These are phyloP conservation scores for Pleurotus tuoliensis DNA, from an alignment of 768 basidiomycete genomes.

Conservation along the genomic window DNA sequence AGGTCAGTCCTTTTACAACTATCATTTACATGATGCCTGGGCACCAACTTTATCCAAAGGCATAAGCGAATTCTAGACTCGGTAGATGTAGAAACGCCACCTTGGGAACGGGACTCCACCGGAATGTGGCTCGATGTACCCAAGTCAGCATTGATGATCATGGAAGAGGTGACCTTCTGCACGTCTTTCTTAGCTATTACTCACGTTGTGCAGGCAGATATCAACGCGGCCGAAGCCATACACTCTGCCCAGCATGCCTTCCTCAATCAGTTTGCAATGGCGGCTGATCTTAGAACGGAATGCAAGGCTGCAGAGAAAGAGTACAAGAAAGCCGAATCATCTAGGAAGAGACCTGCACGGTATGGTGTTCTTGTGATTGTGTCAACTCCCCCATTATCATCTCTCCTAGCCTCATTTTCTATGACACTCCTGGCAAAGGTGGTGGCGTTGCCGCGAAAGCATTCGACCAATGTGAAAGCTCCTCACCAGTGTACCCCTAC, in stretches of 20 bases:
- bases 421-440: constrained; percentile 65
- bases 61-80: constrained; percentile 65
- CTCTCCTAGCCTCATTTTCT: constrained; percentile 67
- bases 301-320: constrained; percentile 81
- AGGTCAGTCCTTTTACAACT: constrained; percentile 35
- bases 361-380: constrained; percentile 15
- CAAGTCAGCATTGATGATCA: constrained; percentile 41
- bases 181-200: constrained; percentile 25
- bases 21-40: background rate
- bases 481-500: background rate
- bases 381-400: background rate
- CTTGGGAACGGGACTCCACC: constrained; percentile 69
- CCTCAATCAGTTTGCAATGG: constrained; percentile 70
- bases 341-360: constrained; percentile 69
- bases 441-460: constrained; percentile 74
- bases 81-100: constrained; percentile 73
- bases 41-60: constrained; percentile 26
- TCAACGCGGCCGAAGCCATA: constrained; percentile 75
- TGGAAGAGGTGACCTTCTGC: constrained; percentile 33
- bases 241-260: constrained; percentile 85
- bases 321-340: constrained; percentile 46
- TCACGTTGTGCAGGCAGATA: constrained; percentile 40
- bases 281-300: constrained; percentile 71
- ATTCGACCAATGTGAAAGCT: constrained; percentile 67
- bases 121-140: constrained; percentile 83